Base-by-base conservation (phyloP, 306 rosid species). In the Castanospermum australe region DNA sequence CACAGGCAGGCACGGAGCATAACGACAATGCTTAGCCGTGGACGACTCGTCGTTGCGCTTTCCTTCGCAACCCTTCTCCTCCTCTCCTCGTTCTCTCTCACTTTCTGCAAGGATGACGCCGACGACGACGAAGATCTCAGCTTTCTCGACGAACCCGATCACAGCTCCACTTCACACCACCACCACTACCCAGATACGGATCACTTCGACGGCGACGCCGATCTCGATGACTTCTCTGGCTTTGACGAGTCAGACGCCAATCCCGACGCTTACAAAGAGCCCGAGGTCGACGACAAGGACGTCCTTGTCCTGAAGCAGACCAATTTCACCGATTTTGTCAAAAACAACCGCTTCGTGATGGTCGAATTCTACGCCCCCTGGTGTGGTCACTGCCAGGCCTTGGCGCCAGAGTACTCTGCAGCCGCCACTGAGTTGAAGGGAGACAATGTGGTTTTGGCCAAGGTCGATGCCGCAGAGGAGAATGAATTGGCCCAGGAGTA, bases 301-400 rank as follows among this genome's bases (percentile, higher is more conserved):
- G 99, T 96, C 52, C 88, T 90, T 71, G 93, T 96, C 60, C 86
- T 96, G 91, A 96, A 89, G 82, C 98, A 85, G 1, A 82, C 82
- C 24, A 96, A 96, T 66, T 96, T 96, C 90, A 90, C 78, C 60
- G 92, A 85, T 22, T 81, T 83, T 41, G 30, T 93, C 7, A 86
- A 87, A 83, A 90, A 82, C 9, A 90, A 91, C 35, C 86, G 76
- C 45, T 93, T 81, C 77, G 97, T 96, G 0, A 67, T 96, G 96
- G 99, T 96, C 11, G 98, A 96, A 78, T 96, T 96, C 86, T 96
- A 96, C 67, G 99, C 99, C 13, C 96, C 99, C 4, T 96, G 99
- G 99, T 96, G 99, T 57, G 99, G 98, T 7, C 99, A 96, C 82
- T 93, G 99, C 80, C 96, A 96, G 82, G 97, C 99, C 5, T 55